phyloP scores from a whole-genome alignment of 768 basidiomycete genomes.

The Agrocybe chaxingu region DNA sequence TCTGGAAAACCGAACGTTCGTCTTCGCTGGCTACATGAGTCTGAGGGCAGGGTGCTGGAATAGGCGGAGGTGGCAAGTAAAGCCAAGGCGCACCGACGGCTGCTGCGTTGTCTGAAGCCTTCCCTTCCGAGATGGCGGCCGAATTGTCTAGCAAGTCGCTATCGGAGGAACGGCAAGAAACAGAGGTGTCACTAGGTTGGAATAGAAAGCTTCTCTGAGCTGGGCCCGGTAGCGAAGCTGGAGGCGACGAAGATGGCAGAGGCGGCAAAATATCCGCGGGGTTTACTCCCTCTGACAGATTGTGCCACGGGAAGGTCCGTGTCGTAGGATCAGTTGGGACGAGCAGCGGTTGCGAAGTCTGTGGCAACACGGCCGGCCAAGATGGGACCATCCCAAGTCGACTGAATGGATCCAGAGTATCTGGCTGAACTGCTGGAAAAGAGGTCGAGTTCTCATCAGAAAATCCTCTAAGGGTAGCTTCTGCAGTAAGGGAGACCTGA shows the following conservation, averaged over 20 bases:
- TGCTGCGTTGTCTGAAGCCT: no score
- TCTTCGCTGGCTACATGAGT: constrained; percentile 21
- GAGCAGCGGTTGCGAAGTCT: no score
- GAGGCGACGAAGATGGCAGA: no score
- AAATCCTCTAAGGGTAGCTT: constrained; percentile 28
- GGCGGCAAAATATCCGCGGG: no score
- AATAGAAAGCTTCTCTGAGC: no score
- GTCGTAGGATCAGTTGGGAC: no score
- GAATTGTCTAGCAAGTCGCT: no score
- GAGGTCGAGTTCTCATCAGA: constrained; percentile 7
- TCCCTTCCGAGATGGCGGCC: no score
- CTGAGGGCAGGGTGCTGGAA: background rate
- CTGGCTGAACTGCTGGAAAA: background rate
- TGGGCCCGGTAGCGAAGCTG: no score
- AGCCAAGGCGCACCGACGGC: no score
- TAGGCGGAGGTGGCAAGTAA: background rate
- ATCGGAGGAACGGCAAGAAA: no score
- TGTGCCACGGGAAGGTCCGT: background rate
- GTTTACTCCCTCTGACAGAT: background rate
- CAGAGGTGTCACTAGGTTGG: no score
- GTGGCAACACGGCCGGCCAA: background rate
- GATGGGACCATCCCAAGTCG: background rate
- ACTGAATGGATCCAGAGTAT: background rate
- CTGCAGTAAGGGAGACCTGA: constrained; percentile 32
- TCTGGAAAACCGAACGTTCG: constrained; percentile 22